Conservation (phyloP, 768 basidiomycete species). For the Tricholomella constricta region DNA sequence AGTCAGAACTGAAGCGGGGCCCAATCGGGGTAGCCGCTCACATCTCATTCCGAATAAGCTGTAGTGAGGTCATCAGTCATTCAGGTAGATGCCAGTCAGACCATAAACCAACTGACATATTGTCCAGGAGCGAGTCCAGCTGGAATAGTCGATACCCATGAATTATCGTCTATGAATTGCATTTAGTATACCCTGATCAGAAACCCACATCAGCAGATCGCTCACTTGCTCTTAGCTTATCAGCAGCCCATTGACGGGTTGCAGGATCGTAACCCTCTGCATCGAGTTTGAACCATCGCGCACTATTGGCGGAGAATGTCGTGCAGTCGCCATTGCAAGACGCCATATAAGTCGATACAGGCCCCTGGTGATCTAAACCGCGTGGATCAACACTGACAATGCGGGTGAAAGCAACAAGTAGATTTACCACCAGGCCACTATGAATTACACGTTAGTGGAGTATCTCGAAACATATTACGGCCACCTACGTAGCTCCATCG, state of each 20-base stretch:
- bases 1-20: conserved; percentile 2
- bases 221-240: conserved; percentile 43
- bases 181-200: not conserved
- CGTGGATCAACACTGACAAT: not conserved
- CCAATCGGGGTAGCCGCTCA: conserved; percentile 19
- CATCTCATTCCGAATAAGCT: conserved; percentile 55
- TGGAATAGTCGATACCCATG: conserved; percentile 48
- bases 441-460: not conserved
- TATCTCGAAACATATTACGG: not conserved
- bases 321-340: conserved; percentile 48
- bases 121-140: conserved; percentile 42
- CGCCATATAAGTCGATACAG: conserved; percentile 54
- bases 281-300: conserved; percentile 53
- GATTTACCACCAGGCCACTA: conserved; percentile 41
- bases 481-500: conserved; percentile 46
- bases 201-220: conserved; percentile 12
- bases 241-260: conserved; percentile 42
- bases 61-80: not conserved
- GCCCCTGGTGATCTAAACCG: conserved; percentile 47
- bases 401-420: conserved; percentile 5
- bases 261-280: conserved; percentile 43
- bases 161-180: conserved; percentile 31
- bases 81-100: not conserved
- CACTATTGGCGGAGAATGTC: conserved; percentile 36
- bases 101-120: conserved; percentile 41